Conservation (phyloP, 1,139 yeast species). For the Saccharomyces pastorianus region DNA sequence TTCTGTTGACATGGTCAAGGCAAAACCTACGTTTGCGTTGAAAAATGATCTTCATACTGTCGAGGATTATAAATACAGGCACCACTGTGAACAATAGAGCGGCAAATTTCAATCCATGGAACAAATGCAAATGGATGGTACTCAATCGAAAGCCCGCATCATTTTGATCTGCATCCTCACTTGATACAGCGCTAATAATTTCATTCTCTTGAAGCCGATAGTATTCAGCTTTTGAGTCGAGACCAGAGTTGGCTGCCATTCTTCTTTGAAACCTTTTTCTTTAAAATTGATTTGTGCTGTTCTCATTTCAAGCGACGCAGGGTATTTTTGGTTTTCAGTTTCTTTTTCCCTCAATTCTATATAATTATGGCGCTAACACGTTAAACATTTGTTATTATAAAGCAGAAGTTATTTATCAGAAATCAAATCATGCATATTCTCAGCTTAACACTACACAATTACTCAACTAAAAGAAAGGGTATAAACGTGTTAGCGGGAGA, state of each 20-base stretch:
- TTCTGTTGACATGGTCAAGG: slow-evolving; percentile 6
- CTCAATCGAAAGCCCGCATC: neutral
- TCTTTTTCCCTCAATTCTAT: neutral
- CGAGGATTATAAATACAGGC: slow-evolving; percentile 3
- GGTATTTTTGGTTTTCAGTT: neutral
- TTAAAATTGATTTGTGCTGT: neutral
- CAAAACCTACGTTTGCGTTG: slow-evolving; percentile 1
- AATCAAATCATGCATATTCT: neutral
- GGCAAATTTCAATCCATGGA: slow-evolving; percentile 1
- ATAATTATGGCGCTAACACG: neutral
- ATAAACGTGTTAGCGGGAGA: neutral
- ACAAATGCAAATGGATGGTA: neutral
- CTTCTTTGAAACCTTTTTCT: slow-evolving; percentile 2
- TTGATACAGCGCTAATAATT: neutral
- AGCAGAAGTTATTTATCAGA: neutral
- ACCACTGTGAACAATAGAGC: slow-evolving; percentile 1
- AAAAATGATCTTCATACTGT: slow-evolving; percentile 1
- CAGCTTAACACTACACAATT: neutral
- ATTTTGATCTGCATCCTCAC: neutral
- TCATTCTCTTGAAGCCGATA: neutral
- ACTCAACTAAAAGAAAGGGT: neutral
- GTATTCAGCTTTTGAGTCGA: neutral
- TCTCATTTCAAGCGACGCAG: neutral
- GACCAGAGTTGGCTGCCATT: neutral
- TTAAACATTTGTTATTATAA: neutral